Evolutionary conservation across 257 asterid species (phyloP).

Genomic region (Nicotiana paniculata): DNA sequence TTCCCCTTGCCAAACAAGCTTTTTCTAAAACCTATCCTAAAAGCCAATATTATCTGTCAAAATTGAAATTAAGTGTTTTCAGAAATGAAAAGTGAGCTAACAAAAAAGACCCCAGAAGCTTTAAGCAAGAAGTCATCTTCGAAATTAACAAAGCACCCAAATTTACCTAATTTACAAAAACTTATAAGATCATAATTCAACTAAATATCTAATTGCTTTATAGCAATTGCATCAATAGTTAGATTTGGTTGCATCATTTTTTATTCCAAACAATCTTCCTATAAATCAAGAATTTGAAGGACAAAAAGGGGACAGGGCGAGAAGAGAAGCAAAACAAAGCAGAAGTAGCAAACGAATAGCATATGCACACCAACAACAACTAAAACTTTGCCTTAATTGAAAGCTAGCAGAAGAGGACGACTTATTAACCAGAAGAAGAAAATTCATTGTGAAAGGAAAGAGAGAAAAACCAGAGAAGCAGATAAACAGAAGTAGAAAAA

Average conservation of each 20-base stretch:
- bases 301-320: background rate
- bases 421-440: background rate
- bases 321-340: background rate
- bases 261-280: background rate
- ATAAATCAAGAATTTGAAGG: background rate
- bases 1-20: background rate
- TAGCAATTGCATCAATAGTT: background rate
- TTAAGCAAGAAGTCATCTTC: background rate
- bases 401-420: background rate
- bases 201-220: background rate
- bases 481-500: background rate
- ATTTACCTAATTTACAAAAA: background rate
- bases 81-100: background rate
- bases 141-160: background rate
- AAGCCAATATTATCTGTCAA: background rate
- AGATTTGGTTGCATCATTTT: background rate
- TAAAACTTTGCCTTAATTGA: background rate
- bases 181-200: background rate
- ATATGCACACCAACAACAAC: background rate
- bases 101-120: background rate
- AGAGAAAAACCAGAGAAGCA: background rate
- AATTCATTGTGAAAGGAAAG: background rate
- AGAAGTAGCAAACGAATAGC: background rate
- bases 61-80: background rate
- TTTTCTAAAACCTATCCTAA: background rate